Conservation (phyloP, 2,329 filamentous ascomycete species). For the Dothideomycetes sp. region DNA sequence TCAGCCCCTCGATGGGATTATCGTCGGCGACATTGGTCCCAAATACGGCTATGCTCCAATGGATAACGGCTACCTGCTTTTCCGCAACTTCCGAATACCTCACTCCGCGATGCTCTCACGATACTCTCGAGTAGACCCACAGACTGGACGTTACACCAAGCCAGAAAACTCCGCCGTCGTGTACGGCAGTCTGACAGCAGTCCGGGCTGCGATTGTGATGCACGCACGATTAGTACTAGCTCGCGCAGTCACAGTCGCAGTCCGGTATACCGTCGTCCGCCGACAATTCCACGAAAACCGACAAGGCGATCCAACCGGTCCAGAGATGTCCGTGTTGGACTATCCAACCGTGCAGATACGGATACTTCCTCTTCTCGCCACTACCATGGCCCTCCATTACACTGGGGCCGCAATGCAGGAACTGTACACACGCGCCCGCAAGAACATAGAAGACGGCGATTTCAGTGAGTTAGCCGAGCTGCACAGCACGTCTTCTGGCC, state of each 20-base stretch:
- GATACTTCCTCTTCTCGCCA: conserved; percentile 41
- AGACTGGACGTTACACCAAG: conserved; percentile 34
- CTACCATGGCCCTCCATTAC: conserved; percentile 39
- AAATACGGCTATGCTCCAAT: conserved; percentile 43
- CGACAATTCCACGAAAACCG: conserved; percentile 41
- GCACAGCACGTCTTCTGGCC: conserved; percentile 41
- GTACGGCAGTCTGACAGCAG: conserved; percentile 39
- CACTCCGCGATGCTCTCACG: conserved; percentile 38
- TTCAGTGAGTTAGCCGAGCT: conserved; percentile 39
- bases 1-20: conserved; percentile 35
- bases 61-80: conserved; percentile 45
- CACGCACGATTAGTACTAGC: conserved; percentile 42
- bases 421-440: conserved; percentile 35
- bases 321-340: conserved; percentile 38
- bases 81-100: conserved; percentile 35
- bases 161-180: conserved; percentile 38
- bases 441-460: conserved; percentile 38
- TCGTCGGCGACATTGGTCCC: conserved; percentile 44
- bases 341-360: conserved; percentile 45
- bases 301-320: conserved; percentile 27
- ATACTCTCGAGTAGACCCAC: conserved; percentile 37
- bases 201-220: conserved; percentile 36
- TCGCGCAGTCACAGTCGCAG: conserved; percentile 41
- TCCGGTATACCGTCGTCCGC: conserved; percentile 38
- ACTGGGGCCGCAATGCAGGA: conserved; percentile 39